Evolutionary conservation across 164 flowering plant species (phyloP).

Genomic region (Sextonia rubra): DNA sequence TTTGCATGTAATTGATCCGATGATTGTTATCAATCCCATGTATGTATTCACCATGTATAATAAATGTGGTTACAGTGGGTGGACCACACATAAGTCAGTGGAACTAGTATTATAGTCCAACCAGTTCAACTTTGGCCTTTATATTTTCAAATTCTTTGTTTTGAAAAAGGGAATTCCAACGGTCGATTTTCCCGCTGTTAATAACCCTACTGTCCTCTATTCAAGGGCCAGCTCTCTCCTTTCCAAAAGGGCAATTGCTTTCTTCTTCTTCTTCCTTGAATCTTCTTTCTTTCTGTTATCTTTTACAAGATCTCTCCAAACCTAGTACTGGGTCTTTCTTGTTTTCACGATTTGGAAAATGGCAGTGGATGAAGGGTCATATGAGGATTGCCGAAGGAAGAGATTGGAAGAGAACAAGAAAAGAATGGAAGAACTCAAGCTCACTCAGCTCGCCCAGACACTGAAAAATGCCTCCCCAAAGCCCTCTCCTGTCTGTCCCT

Average conservation of each 20-base stretch:
- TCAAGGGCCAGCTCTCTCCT: not conserved
- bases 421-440: constrained; percentile 55
- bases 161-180: not conserved
- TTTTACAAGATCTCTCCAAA: not conserved
- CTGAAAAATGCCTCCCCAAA: constrained; percentile 26
- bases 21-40: no score
- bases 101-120: not conserved
- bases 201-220: not conserved
- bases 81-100: no score
- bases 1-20: no score
- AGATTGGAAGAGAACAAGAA: constrained; percentile 59
- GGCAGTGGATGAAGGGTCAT: constrained; percentile 7
- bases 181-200: not conserved
- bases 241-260: not conserved
- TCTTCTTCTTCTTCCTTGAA: not conserved
- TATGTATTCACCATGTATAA: no score
- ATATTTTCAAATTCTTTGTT: no score
- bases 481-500: constrained; percentile 28
- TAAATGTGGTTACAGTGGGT: no score
- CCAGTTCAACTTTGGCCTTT: not conserved
- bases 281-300: not conserved
- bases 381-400: constrained; percentile 44
- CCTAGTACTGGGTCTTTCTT: constrained; percentile 2
- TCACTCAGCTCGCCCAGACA: constrained; percentile 35
- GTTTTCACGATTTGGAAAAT: constrained; percentile 1